Evolutionary conservation across 2,329 filamentous ascomycete genomes (phyloP).

Genomic region (Trichoderma harzianum): DNA sequence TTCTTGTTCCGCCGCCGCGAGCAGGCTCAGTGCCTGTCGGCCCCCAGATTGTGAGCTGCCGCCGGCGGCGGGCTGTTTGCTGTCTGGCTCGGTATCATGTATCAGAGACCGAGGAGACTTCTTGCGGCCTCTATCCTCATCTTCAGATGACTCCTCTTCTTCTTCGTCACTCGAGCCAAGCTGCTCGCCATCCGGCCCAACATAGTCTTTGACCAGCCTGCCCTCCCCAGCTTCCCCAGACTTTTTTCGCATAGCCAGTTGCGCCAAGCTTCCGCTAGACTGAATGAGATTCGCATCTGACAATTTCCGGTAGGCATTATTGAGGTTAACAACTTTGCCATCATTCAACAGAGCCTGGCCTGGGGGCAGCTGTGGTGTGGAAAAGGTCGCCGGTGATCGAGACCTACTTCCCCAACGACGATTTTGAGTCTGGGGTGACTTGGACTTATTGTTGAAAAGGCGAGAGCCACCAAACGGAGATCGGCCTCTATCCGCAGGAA

Average conservation of each 20-base stretch:
- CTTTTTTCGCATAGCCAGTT: conserved; percentile 56
- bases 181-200: conserved; percentile 63
- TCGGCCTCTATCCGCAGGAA: conserved; percentile 45
- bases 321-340: conserved; percentile 62
- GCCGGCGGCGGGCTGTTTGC: conserved; percentile 32
- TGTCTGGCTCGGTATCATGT: conserved; percentile 36
- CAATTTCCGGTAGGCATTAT: conserved; percentile 65
- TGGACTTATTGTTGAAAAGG: conserved; percentile 40
- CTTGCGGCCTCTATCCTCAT: conserved; percentile 64
- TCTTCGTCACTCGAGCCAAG: conserved; percentile 70
- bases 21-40: conserved; percentile 55
- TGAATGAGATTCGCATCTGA: conserved; percentile 68
- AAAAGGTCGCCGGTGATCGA: conserved; percentile 35
- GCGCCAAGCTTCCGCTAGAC: conserved; percentile 60
- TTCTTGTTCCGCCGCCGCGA: conserved; percentile 76
- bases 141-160: conserved; percentile 59
- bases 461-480: conserved; percentile 39
- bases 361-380: conserved; percentile 27
- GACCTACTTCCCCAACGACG: conserved; percentile 40
- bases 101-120: conserved; percentile 48
- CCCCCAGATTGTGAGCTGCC: conserved; percentile 33
- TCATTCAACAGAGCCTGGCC: conserved; percentile 53
- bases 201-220: conserved; percentile 66
- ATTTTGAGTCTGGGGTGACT: conserved; percentile 50
- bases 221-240: conserved; percentile 43